A percentile compares a stretch with the other conserved stretches of the same genome.
These are phyloP conservation scores for Mycena citricolor DNA, from an alignment of 1,284 basidiomycete genomes.

Conservation along the genomic window DNA sequence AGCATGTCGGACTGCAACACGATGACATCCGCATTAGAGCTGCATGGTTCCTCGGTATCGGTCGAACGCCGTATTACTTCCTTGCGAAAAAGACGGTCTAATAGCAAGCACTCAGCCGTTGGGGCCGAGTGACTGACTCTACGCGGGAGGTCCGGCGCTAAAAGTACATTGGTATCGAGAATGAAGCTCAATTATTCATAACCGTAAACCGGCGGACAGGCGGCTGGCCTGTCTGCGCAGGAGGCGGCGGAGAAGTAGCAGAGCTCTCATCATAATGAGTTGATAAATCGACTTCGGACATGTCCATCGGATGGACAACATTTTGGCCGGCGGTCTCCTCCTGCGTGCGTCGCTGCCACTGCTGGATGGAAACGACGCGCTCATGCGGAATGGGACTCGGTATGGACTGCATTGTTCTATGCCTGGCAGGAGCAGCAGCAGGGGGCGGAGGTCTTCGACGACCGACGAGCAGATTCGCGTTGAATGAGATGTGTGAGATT, in stretches of 20 bases:
- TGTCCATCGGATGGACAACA: slow-evolving; percentile 25
- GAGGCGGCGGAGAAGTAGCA: slow-evolving; percentile 18
- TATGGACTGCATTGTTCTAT: too few species aligned
- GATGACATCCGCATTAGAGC: slow-evolving; percentile 40
- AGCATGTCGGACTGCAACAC: background rate
- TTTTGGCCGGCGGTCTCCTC: slow-evolving; percentile 25
- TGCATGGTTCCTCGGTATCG: slow-evolving; percentile 67
- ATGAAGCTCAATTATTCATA: slow-evolving; percentile 24
- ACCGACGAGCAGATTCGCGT: slow-evolving; percentile 28
- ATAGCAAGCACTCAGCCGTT: too few species aligned
- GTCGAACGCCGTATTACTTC: slow-evolving; percentile 57
- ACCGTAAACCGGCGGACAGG: slow-evolving; percentile 28
- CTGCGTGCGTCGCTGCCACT: slow-evolving; percentile 31
- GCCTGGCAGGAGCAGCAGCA: too few species aligned
- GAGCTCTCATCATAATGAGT: slow-evolving; percentile 33
- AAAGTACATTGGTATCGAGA: too few species aligned
- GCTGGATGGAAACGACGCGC: slow-evolving; percentile 26
- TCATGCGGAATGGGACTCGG: too few species aligned
- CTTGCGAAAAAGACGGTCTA: slow-evolving; percentile 32
- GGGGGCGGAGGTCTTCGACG: slow-evolving; percentile 16
- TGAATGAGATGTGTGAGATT: slow-evolving; percentile 27
- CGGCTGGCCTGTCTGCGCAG: slow-evolving; percentile 22
- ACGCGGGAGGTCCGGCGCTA: too few species aligned
- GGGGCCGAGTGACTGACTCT: too few species aligned
- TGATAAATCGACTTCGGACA: slow-evolving; percentile 31